Conservation (phyloP, 2,329 filamentous ascomycete genomes). For the Trichophyton rubrum region DNA sequence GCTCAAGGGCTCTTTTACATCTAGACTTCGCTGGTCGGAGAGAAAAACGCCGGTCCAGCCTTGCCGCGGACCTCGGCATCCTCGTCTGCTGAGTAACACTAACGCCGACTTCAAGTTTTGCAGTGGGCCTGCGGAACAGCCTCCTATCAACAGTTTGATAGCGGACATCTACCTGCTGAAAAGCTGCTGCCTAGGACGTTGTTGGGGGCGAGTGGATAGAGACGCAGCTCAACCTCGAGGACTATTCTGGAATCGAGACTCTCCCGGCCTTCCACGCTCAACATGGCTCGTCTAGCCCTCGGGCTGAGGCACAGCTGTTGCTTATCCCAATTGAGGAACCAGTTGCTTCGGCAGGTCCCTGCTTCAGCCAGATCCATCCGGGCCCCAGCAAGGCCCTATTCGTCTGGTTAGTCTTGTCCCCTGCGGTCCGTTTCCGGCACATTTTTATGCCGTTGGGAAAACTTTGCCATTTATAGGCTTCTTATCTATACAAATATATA, state of each 20-base stretch:
- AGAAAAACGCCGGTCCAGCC: neutral
- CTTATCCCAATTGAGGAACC: neutral
- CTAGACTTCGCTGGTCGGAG: neutral
- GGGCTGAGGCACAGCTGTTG: neutral
- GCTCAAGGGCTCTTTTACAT: no score
- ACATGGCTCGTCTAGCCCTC: neutral
- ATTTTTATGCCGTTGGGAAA: neutral
- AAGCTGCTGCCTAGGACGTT: neutral
- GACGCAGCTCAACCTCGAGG: neutral
- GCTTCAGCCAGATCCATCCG: neutral
- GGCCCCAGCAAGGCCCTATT: constrained; percentile 6
- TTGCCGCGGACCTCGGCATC: neutral
- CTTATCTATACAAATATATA: constrained; percentile 2
- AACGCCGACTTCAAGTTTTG: neutral
- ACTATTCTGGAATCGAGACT: neutral
- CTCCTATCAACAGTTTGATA: neutral
- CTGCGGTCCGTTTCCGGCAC: neutral
- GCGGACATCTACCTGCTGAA: neutral
- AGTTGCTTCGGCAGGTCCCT: neutral
- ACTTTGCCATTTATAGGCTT: neutral
- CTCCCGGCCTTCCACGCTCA: neutral
- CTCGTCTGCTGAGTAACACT: neutral
- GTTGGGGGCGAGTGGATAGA: neutral
- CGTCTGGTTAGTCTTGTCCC: constrained; percentile 7
- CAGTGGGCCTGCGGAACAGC: neutral